Evolutionary conservation across 306 rosid species (phyloP).

Genomic region (Vigna hirtella): DNA sequence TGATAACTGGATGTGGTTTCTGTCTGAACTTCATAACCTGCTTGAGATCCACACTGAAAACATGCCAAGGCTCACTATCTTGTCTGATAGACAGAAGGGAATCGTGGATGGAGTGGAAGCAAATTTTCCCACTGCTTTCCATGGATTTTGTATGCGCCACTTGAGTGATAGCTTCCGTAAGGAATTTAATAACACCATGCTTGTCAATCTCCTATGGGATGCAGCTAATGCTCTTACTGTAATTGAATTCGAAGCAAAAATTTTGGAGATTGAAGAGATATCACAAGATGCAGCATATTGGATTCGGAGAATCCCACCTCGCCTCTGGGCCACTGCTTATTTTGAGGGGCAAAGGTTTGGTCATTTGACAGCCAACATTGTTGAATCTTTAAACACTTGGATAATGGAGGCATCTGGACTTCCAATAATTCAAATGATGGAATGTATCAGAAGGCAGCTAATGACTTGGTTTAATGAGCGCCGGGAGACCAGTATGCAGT

Average conservation of each 20-base stretch:
- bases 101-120: constrained; percentile 82
- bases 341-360: constrained; percentile 87
- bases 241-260: constrained; percentile 76
- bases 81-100: constrained; percentile 81
- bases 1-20: constrained; percentile 93
- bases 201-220: constrained; percentile 78
- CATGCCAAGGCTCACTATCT: constrained; percentile 86
- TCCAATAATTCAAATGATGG: constrained; percentile 89
- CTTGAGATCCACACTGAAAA: constrained; percentile 82
- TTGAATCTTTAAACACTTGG: constrained; percentile 76
- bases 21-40: constrained; percentile 77
- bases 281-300: constrained; percentile 84
- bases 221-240: constrained; percentile 81
- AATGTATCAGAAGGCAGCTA: constrained; percentile 79
- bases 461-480: constrained; percentile 93
- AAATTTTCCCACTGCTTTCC: constrained; percentile 84
- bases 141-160: constrained; percentile 89
- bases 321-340: constrained; percentile 82
- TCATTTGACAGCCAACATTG: constrained; percentile 78
- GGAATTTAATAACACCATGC: constrained; percentile 78
- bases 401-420: constrained; percentile 84
- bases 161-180: constrained; percentile 82
- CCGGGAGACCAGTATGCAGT: constrained; percentile 85
- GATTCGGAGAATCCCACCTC: constrained; percentile 79
- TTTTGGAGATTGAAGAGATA: constrained; percentile 72